Conservation (phyloP, 306 rosid species). For the Albizia julibrissin region DNA sequence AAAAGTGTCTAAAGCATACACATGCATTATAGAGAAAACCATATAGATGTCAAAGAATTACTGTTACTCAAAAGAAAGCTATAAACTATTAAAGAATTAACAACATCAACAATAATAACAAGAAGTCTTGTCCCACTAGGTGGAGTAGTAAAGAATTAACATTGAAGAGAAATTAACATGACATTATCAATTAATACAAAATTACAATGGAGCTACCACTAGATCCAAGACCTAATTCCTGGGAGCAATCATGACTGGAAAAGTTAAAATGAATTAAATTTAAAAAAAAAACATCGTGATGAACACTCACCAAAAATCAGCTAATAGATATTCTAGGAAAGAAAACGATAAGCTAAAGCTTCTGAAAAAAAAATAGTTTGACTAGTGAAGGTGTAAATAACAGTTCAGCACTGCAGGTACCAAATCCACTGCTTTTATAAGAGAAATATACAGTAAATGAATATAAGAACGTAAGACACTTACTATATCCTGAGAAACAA, state of each 20-base stretch:
- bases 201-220: neutral
- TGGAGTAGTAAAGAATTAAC: neutral
- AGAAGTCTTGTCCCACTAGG: neutral
- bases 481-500: conserved; percentile 92
- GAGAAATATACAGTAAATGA: neutral
- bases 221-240: neutral
- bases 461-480: conserved; percentile 36
- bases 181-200: neutral
- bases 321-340: neutral
- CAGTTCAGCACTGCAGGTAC: neutral
- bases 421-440: neutral
- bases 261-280: neutral
- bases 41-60: neutral
- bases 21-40: conserved; percentile 19
- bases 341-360: conserved; percentile 11
- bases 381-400: conserved; percentile 6
- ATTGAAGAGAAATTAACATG: neutral
- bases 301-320: neutral
- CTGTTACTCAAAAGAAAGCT: neutral
- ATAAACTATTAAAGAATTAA: neutral
- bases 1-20: conserved; percentile 63
- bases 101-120: neutral
- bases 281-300: neutral
- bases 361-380: neutral
- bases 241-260: conserved; percentile 21